Conservation (phyloP, 2,329 filamentous ascomycete species). For the Pseudodiploospora longispora region DNA sequence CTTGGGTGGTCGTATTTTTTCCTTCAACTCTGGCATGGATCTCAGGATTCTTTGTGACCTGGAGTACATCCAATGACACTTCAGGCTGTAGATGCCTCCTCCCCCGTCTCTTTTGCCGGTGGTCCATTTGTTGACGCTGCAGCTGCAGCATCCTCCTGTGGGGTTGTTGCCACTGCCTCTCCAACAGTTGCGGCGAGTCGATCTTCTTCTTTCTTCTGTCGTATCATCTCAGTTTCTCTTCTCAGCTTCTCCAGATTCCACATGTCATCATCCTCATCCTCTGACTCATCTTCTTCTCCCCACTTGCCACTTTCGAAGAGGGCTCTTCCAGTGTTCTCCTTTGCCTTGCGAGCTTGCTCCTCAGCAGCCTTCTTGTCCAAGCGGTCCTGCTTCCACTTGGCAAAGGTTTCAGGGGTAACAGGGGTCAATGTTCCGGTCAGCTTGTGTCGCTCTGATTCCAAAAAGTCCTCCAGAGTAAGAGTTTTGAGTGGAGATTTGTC, state of each 20-base stretch:
- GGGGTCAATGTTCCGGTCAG: slow-evolving; percentile 86
- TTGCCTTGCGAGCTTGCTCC: slow-evolving; percentile 79
- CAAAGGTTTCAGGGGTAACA: slow-evolving; percentile 85
- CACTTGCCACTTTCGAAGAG: slow-evolving; percentile 97
- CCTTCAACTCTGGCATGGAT: no score
- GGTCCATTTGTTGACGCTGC: not conserved
- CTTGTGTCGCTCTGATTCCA: slow-evolving; percentile 94
- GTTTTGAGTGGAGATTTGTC: slow-evolving; percentile 95
- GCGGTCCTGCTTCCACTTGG: slow-evolving; percentile 94
- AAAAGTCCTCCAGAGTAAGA: slow-evolving; percentile 91
- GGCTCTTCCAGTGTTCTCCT: slow-evolving; percentile 90
- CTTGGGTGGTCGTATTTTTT: slow-evolving; percentile 9
- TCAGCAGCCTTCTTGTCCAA: slow-evolving; percentile 94
- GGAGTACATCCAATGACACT: not conserved
- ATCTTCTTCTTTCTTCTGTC: slow-evolving; percentile 71
- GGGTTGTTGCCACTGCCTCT: slow-evolving; percentile 4
- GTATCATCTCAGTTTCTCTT: slow-evolving; percentile 71
- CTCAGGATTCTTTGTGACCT: slow-evolving; percentile 1
- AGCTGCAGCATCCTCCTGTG: slow-evolving; percentile 2
- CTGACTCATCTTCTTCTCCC: slow-evolving; percentile 59
- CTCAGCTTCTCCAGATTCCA: slow-evolving; percentile 82
- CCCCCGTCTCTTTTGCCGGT: slow-evolving; percentile 1
- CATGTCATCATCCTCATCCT: slow-evolving; percentile 52
- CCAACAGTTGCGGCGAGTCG: slow-evolving; percentile 34
- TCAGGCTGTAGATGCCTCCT: slow-evolving; percentile 12